Evolutionary conservation across 768 basidiomycete genomes (phyloP).

Genomic region (Naganishia randhawae): DNA sequence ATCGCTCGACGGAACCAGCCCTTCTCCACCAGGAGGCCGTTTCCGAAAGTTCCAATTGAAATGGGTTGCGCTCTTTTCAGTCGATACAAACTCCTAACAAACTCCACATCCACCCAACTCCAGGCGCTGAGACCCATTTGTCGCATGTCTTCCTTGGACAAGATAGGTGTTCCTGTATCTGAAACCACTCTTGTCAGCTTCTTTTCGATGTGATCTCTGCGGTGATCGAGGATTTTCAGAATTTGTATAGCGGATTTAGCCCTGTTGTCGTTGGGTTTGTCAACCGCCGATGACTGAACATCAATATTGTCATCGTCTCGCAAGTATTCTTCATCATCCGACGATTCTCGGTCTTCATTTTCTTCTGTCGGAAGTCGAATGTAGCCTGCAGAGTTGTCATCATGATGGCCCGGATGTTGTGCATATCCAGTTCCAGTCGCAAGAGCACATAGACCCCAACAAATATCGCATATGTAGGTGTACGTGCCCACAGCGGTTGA

Average conservation of each 20-base stretch:
- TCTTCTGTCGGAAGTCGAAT: constrained; percentile 21
- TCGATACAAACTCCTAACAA: constrained; percentile 19
- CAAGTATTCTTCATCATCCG: background rate
- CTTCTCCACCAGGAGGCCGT: constrained; percentile 6
- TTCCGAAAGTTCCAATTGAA: constrained; percentile 1
- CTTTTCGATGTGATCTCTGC: background rate
- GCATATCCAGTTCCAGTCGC: constrained; percentile 34
- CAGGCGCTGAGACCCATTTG: constrained; percentile 21
- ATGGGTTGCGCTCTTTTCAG: background rate
- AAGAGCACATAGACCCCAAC: constrained; percentile 46
- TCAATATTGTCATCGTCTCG: background rate
- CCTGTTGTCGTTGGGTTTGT: background rate
- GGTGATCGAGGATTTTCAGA: constrained; percentile 18
- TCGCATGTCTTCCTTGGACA: constrained; percentile 27
- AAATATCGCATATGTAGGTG: constrained; percentile 39
- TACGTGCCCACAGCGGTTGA: constrained; percentile 36
- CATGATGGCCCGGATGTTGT: background rate
- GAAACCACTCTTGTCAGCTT: background rate
- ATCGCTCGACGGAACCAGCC: constrained; percentile 16
- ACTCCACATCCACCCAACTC: constrained; percentile 29
- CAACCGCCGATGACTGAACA: background rate
- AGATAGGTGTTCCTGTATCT: constrained; percentile 3
- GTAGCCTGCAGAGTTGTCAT: background rate
- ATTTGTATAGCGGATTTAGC: background rate
- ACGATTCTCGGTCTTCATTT: background rate